Base-by-base conservation (phyloP, 306 rosid genomes). In the Lupinus albus region DNA sequence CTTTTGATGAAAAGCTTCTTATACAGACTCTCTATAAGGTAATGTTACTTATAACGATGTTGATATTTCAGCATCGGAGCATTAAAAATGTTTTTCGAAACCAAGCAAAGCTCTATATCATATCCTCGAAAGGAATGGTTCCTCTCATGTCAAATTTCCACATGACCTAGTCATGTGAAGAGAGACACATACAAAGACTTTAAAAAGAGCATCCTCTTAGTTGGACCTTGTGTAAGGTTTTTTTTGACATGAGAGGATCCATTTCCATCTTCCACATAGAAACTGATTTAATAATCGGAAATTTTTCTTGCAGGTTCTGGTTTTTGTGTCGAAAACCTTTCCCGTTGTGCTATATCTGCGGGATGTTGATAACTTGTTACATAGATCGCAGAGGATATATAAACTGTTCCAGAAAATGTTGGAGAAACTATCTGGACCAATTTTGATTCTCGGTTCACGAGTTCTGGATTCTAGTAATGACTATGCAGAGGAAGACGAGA, bases 1-100 rank as follows among this genome's bases (percentile, higher is more conserved):
- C 94, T 41, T 90, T 94, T 47, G 96, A 94, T 7, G 99, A 94
- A 79, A 90, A 75, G 72, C 88, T 94, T 72, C 86, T 94, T 49
- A 79, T 90, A 65, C 99, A 86, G 54, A 72, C 95, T 61, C 89
- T 94, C 38, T 88, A 88, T 78, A 90, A 84, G 90, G 99, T 90
- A 83, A 65, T 50, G 33, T 49, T 62, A n/a, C 11, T 32, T 50
- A 1, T 14, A 39, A 47, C 41, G 14, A 41, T 50, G 17, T 58
- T 32, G 52, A 6, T 36, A 44, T 61, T 61, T 52, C 52, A 63
- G 33, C 30, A 5, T 25, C 35, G 6, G 28, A n/a, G 13, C 5
- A 25, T 67, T 53, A 36, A 20, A 20, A 12, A 12, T 61, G 39
- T 11, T 28, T 53, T 55, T 58, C 5, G 11, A 20, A 81, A 50